phyloP scores from a whole-genome alignment of 2,329 filamentous ascomycete genomes.

The Dactylellina drechsleri region DNA sequence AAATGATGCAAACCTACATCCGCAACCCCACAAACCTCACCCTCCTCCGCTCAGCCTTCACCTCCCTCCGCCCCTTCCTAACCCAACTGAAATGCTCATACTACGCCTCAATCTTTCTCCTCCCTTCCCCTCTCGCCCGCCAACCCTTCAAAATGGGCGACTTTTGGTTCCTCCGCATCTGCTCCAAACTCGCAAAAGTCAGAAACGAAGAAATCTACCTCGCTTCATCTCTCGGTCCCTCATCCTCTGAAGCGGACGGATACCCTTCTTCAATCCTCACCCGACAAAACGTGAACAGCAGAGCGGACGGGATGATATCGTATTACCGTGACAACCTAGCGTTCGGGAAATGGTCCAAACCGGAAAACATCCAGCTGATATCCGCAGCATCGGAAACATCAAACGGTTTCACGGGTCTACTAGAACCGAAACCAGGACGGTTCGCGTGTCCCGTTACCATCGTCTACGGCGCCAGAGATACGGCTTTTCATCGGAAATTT shows the following conservation, averaged over 20 bases:
- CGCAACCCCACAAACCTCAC: slow-evolving; percentile 40
- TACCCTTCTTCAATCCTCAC: slow-evolving; percentile 34
- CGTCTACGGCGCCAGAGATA: slow-evolving; percentile 30
- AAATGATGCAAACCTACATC: slow-evolving; percentile 40
- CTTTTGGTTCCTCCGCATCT: slow-evolving; percentile 44
- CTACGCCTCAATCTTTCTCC: slow-evolving; percentile 39
- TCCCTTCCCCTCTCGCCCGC: slow-evolving; percentile 38
- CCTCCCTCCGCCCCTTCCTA: slow-evolving; percentile 25
- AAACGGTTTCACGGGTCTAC: slow-evolving; percentile 34
- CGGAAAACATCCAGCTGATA: slow-evolving; percentile 35
- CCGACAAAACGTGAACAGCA: slow-evolving; percentile 33
- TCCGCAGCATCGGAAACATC: slow-evolving; percentile 24
- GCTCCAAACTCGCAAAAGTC: slow-evolving; percentile 23
- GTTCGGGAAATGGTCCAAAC: slow-evolving; percentile 37
- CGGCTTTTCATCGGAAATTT: slow-evolving; percentile 41
- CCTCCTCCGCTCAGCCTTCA: slow-evolving; percentile 48
- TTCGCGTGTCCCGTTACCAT: slow-evolving; percentile 50
- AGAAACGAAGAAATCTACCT: slow-evolving; percentile 40
- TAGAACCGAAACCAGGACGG: slow-evolving; percentile 32
- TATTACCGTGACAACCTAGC: slow-evolving; percentile 51
- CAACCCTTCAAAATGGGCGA: slow-evolving; percentile 47
- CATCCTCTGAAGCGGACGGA: slow-evolving; percentile 30
- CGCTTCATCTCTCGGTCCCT: slow-evolving; percentile 35
- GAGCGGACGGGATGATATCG: slow-evolving; percentile 39
- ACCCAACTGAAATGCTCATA: slow-evolving; percentile 43